Base-by-base conservation (phyloP, 2,329 filamentous ascomycete genomes). In the Geosmithia putterillii region DNA sequence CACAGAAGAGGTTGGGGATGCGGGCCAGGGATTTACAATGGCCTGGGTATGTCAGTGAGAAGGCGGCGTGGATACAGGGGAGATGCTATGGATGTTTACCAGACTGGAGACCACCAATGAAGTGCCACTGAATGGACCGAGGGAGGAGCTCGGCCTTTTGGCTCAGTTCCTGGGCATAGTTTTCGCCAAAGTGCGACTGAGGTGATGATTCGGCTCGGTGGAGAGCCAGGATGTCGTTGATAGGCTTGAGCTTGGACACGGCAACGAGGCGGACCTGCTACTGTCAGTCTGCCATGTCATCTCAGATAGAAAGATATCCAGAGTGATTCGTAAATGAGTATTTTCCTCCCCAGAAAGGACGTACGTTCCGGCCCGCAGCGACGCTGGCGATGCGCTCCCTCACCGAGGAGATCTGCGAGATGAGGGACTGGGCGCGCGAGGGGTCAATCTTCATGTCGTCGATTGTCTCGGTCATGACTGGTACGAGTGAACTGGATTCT, bases 201-300 rank as follows among this genome's bases (percentile, higher is more conserved):
- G 32, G 18, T 1, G 66, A 61, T 23, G 66, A 60, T 1, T 73
- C 69, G 0, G 70, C 62, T 53, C 75, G 70, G 65, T 94, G 83
- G 1, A 98, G 76, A 23, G 88, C 83, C 44, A 94, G 72, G 54
- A 98, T 84, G 61, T 98, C 92, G 54, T 85, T 85, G 46, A 81
- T 86, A 14, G 92, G 90, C 66, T 98, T 96, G 51, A 95, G 73
- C 64, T 98, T 98, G 36, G 89, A 95, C 41, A 98, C 92, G 22
- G 92, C 90, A 37, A 98, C 88, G 35, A 98, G 74, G 40, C 92
- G 82, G 49, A 90, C 28, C 28, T 32, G 28, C 28, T 12, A 12
- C 28, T 32, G 28, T 32, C 10, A 32, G 28, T 12, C 10, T 76
- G n/a, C 81, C 86, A 43, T 20, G 17, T 8, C 4, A 9, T 38